Evolutionary conservation across 805 yeast genomes (phyloP).

Genomic region (Kazachstania viticola): DNA sequence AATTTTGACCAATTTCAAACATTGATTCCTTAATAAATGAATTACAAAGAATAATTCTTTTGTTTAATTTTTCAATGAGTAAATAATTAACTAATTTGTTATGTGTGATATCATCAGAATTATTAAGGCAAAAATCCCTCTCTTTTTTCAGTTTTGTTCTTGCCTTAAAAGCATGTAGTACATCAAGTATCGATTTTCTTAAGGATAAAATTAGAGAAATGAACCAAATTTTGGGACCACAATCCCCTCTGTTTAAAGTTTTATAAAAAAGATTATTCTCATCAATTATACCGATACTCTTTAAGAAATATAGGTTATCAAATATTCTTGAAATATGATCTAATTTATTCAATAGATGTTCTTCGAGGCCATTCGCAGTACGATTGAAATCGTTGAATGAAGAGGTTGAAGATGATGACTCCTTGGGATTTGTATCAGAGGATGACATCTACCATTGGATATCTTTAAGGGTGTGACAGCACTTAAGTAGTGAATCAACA

Average conservation of each 20-base stretch:
- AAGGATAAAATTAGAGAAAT: conserved; percentile 16
- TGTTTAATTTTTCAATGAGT: conserved; percentile 10
- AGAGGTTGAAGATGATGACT: too few species aligned
- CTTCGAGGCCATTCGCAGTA: conserved; percentile 7
- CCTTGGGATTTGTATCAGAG: too few species aligned
- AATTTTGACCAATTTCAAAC: conserved; percentile 18
- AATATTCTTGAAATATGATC: conserved; percentile 17
- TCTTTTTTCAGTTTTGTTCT: conserved; percentile 11
- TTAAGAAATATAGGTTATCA: conserved; percentile 20
- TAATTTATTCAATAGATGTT: conserved; percentile 9
- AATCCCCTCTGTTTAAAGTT: conserved; percentile 16
- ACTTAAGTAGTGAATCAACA: too few species aligned
- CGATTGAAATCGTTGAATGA: conserved; percentile 1
- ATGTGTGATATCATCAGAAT: background rate
- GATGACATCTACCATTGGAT: too few species aligned
- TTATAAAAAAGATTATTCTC: conserved; percentile 16
- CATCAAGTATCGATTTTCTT: conserved; percentile 9
- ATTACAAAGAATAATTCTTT: conserved; percentile 7
- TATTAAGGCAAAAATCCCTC: conserved; percentile 1
- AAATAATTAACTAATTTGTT: conserved; percentile 9
- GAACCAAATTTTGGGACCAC: conserved; percentile 23
- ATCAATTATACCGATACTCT: conserved; percentile 19
- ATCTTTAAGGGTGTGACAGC: too few species aligned
- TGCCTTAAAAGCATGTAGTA: conserved; percentile 5
- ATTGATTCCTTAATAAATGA: conserved; percentile 7